Conservation (phyloP, 1,284 basidiomycete genomes). For the Filobasidium uniguttulatum region DNA sequence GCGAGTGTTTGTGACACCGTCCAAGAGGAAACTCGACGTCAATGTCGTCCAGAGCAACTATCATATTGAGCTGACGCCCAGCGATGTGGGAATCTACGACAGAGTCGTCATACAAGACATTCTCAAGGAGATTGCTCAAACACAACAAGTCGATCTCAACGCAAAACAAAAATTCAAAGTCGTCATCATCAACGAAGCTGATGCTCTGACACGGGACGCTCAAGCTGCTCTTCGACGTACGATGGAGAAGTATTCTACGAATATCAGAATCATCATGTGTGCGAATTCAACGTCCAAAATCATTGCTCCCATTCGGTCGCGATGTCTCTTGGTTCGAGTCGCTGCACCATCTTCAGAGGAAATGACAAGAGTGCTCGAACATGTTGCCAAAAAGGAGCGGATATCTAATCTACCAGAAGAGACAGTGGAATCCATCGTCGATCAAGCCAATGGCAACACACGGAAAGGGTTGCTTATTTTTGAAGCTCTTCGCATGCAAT, state of each 20-base stretch:
- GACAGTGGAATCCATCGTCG: constrained; percentile 57
- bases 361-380: constrained; percentile 66
- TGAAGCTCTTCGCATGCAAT: constrained; percentile 92
- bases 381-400: constrained; percentile 69
- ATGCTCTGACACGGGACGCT: constrained; percentile 84
- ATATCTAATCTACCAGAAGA: constrained; percentile 61
- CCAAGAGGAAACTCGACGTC: constrained; percentile 86
- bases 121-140: constrained; percentile 96
- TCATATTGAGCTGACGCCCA: constrained; percentile 95
- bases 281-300: constrained; percentile 95
- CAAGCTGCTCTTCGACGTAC: constrained; percentile 93
- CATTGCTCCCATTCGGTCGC: constrained; percentile 91
- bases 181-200: constrained; percentile 97
- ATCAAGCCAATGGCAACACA: constrained; percentile 76
- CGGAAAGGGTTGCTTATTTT: constrained; percentile 88
- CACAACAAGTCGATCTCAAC: constrained; percentile 90
- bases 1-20: constrained; percentile 86
- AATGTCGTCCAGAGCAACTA: constrained; percentile 96
- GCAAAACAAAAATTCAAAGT: constrained; percentile 97
- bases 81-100: constrained; percentile 93
- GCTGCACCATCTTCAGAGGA: constrained; percentile 71
- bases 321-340: constrained; percentile 85
- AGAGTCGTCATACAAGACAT: constrained; percentile 92
- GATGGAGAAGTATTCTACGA: constrained; percentile 99
- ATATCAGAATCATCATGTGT: constrained; percentile 91